Conservation (phyloP, 2,329 filamentous ascomycete species). For the Stemphylium lycopersici region DNA sequence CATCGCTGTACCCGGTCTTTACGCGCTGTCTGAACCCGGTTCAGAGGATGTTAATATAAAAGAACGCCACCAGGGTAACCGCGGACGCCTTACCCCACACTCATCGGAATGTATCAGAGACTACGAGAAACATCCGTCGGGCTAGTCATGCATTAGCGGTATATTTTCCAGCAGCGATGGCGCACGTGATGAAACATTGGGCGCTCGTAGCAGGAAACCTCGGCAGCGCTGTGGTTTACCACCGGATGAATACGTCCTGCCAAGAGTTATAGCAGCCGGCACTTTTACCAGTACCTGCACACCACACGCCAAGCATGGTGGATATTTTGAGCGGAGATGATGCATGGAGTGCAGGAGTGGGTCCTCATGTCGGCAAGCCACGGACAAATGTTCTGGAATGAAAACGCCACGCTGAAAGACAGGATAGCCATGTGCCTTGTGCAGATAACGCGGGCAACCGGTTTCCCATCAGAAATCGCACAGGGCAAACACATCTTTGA, state of each 20-base stretch:
- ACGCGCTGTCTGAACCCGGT: constrained; percentile 8
- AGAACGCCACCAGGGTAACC: constrained; percentile 3
- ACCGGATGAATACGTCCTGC: constrained; percentile 7
- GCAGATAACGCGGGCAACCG: neutral
- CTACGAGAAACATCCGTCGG: neutral
- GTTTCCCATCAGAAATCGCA: neutral
- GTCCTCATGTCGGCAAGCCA: constrained; percentile 3
- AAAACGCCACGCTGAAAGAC: neutral
- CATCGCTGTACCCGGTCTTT: constrained; percentile 13
- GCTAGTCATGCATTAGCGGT: neutral
- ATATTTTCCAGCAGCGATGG: neutral
- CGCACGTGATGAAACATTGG: constrained; percentile 7
- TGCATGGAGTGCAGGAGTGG: constrained; percentile 10
- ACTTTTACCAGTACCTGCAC: constrained; percentile 7
- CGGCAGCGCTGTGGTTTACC: constrained; percentile 10
- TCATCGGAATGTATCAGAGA: neutral
- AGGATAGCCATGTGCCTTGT: neutral
- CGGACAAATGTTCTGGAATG: neutral
- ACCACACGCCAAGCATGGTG: constrained; percentile 7
- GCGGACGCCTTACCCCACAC: constrained; percentile 7
- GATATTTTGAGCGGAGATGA: constrained; percentile 6
- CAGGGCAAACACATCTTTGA: neutral
- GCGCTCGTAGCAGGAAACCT: constrained; percentile 4
- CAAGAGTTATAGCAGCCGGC: constrained; percentile 6
- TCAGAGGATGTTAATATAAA: constrained; percentile 17